Evolutionary conservation across 169 alveolate species (phyloP).

Genomic region (Cryptosporidium ubiquitum): DNA sequence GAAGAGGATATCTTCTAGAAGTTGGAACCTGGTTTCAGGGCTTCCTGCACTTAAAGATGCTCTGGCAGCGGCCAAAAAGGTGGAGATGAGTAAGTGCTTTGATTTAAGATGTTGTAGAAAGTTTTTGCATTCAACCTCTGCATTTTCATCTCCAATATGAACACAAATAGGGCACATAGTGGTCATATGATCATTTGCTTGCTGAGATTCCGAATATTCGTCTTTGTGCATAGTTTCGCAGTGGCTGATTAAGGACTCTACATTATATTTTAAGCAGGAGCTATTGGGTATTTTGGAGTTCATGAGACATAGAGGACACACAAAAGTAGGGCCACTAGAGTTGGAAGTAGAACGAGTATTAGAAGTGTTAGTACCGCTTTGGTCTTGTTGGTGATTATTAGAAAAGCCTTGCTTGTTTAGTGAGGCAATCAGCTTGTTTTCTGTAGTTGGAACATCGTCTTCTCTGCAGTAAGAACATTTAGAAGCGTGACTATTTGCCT

Average conservation of each 20-base stretch:
- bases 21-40: constrained; percentile 51
- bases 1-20: constrained; percentile 64
- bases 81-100: constrained; percentile 43
- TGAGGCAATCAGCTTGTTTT: constrained; percentile 16
- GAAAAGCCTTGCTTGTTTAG: background rate
- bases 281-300: constrained; percentile 18
- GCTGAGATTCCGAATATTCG: constrained; percentile 16
- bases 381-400: constrained; percentile 8
- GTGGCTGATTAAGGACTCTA: constrained; percentile 43
- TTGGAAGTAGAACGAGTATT: background rate
- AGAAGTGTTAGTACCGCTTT: background rate
- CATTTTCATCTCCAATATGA: constrained; percentile 70
- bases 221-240: constrained; percentile 49
- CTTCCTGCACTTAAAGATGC: constrained; percentile 43
- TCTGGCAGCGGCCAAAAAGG: constrained; percentile 73
- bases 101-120: constrained; percentile 39
- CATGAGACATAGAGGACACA: constrained; percentile 64
- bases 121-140: constrained; percentile 39
- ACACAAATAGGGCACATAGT: constrained; percentile 73
- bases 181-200: background rate
- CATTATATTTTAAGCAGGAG: constrained; percentile 48
- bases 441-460: constrained; percentile 1
- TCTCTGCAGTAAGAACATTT: constrained; percentile 41
- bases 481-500: constrained; percentile 53
- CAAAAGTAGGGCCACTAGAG: constrained; percentile 53